A percentile compares a stretch with the other conserved stretches of the same genome.
Conservation (phyloP, 371 early-diverging fungal genomes). For the Aphelidium insulamus region DNA sequence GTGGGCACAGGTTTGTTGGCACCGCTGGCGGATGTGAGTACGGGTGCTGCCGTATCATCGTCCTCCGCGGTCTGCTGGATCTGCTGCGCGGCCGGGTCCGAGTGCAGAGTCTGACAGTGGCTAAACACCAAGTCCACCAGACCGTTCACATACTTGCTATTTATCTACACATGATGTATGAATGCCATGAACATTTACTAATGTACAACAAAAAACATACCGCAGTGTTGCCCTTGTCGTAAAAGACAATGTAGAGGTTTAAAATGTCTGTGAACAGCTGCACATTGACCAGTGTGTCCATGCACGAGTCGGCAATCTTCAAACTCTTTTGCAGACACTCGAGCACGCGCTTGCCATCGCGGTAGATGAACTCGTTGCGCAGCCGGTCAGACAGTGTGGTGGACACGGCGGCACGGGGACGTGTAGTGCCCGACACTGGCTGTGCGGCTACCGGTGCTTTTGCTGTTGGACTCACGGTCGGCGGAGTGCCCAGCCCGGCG, state of each 20-base stretch:
- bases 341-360: constrained; percentile 55
- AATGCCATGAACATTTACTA: background rate
- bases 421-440: too few species aligned
- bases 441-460: constrained; percentile 5
- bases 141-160: constrained; percentile 62
- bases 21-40: too few species aligned
- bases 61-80: too few species aligned
- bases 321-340: constrained; percentile 72
- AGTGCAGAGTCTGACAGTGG: too few species aligned
- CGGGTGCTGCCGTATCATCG: too few species aligned
- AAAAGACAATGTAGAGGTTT: constrained; percentile 66
- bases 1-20: too few species aligned
- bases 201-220: constrained; percentile 18
- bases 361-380: constrained; percentile 14
- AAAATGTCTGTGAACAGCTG: constrained; percentile 77
- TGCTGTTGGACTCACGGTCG: constrained; percentile 3
- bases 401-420: too few species aligned
- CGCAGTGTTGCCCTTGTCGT: constrained; percentile 51
- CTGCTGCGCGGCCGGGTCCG: too few species aligned
- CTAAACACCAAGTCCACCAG: constrained; percentile 77
- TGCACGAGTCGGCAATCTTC: constrained; percentile 68
- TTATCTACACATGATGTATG: constrained; percentile 18
- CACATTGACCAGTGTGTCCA: constrained; percentile 57
- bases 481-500: constrained; percentile 3
- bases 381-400: background rate